phyloP scores from a whole-genome alignment of 257 asterid species.

The Solanum ossicruentum region DNA sequence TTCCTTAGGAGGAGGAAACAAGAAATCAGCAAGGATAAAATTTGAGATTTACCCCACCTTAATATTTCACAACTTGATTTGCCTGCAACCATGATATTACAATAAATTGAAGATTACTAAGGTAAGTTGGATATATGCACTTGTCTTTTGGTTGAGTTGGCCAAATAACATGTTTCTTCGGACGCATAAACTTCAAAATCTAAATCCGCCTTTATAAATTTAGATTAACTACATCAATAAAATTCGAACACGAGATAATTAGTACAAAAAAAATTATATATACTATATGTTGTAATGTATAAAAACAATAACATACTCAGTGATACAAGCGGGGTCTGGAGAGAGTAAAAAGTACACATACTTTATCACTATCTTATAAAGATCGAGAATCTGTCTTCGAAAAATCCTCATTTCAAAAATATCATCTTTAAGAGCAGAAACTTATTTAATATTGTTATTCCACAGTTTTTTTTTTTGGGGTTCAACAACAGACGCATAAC shows the following conservation, averaged over 20 bases:
- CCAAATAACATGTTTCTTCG: not conserved
- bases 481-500: too few species aligned
- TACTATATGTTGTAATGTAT: not conserved
- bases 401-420: too few species aligned
- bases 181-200: not conserved
- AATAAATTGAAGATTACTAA: not conserved
- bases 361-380: too few species aligned
- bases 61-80: too few species aligned
- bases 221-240: not conserved
- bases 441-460: not conserved
- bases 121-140: not conserved
- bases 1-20: too few species aligned
- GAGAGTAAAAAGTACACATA: too few species aligned
- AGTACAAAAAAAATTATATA: not conserved
- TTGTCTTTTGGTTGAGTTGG: not conserved
- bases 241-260: not conserved
- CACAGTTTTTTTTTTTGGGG: not conserved
- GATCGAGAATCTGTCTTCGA: too few species aligned
- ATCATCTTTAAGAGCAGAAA: not conserved
- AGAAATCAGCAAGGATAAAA: too few species aligned
- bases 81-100: too few species aligned
- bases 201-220: not conserved
- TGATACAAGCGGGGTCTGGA: too few species aligned
- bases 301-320: too few species aligned
- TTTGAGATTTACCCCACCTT: too few species aligned